phyloP scores from a whole-genome alignment of 176 grass and related monocot genomes.

The Themeda triandra region DNA sequence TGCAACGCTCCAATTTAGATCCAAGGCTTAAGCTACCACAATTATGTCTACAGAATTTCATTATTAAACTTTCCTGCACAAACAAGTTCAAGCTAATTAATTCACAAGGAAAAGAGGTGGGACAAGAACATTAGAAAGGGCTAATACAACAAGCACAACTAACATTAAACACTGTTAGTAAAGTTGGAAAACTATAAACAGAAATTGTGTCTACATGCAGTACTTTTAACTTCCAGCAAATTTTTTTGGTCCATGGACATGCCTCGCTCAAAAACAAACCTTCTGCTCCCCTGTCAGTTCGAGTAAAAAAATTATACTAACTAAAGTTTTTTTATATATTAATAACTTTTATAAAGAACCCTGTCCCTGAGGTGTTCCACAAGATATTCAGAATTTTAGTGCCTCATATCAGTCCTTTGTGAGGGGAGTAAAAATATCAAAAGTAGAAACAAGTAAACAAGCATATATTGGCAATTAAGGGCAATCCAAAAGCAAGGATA shows the following conservation, averaged over 20 bases:
- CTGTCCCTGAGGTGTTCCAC: not conserved
- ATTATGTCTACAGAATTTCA: conserved; percentile 76
- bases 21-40: conserved; percentile 27
- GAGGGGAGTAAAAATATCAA: not conserved
- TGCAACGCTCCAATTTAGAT: conserved; percentile 46
- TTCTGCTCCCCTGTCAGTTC: not conserved
- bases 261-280: not conserved
- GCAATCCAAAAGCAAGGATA: not conserved
- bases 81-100: conserved; percentile 40
- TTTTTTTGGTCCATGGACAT: not conserved
- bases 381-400: not conserved
- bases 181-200: conserved; percentile 13
- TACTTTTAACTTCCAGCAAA: not conserved
- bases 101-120: conserved; percentile 6
- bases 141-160: not conserved
- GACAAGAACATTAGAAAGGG: not conserved
- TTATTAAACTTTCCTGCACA: conserved; percentile 58
- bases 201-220: not conserved
- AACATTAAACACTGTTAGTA: not conserved
- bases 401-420: too few relatives aligned
- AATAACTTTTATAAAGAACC: not conserved
- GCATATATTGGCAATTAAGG: not conserved
- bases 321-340: not conserved
- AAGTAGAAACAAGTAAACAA: not conserved
- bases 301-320: not conserved